phyloP scores from a whole-genome alignment of 495 filamentous ascomycete genomes.

The Penicillium diatomitis region DNA sequence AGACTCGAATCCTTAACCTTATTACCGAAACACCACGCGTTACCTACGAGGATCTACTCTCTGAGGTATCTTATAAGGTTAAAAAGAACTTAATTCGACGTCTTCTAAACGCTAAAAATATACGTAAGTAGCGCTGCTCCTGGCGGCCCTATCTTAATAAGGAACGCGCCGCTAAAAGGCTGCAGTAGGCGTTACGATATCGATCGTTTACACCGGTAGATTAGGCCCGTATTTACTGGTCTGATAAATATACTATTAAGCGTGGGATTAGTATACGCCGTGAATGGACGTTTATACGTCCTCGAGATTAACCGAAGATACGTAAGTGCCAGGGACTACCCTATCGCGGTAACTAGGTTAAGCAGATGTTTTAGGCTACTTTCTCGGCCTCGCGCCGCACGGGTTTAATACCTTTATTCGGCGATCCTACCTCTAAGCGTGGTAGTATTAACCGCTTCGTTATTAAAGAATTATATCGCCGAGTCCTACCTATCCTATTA shows the following conservation, averaged over 20 bases:
- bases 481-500: background rate
- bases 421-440: background rate
- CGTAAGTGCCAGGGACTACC: background rate
- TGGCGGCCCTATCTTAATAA: background rate
- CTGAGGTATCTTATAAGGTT: slow-evolving; percentile 4
- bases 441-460: slow-evolving; percentile 3
- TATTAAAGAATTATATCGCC: slow-evolving; percentile 2
- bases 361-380: slow-evolving; percentile 10
- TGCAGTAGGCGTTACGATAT: background rate
- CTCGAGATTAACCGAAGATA: background rate
- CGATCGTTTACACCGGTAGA: background rate
- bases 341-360: slow-evolving; percentile 1
- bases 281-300: background rate
- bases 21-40: slow-evolving; percentile 4
- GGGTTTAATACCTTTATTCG: slow-evolving; percentile 5
- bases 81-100: slow-evolving; percentile 4
- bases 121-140: slow-evolving; percentile 1
- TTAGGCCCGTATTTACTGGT: slow-evolving; percentile 2
- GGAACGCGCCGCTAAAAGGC: background rate
- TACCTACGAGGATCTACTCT: slow-evolving; percentile 7
- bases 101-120: slow-evolving; percentile 1
- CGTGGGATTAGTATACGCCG: background rate
- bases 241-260: slow-evolving; percentile 2
- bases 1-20: slow-evolving; percentile 1
- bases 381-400: slow-evolving; percentile 5